Percentiles rank a stretch among this genome's conserved stretches.
These are phyloP conservation scores for Penicillium cosmopolitanum DNA, from an alignment of 495 filamentous ascomycete genomes.

Conservation along the genomic window DNA sequence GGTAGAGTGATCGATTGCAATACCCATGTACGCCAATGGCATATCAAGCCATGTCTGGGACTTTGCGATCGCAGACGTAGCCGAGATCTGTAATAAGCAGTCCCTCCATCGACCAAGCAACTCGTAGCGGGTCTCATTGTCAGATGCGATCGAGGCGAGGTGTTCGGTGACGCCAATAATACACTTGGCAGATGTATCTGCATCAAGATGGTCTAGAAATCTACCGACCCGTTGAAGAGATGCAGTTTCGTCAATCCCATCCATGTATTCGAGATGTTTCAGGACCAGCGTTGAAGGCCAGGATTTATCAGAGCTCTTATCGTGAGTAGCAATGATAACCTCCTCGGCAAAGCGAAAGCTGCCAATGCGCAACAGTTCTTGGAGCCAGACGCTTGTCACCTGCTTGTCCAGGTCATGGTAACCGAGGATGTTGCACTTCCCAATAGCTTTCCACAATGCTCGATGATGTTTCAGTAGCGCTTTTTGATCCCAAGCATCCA, in stretches of 20 bases:
- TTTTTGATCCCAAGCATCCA: slow-evolving; percentile 20
- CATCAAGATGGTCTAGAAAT: slow-evolving; percentile 29
- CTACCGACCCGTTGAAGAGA: slow-evolving; percentile 14
- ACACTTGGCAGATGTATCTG: slow-evolving; percentile 29
- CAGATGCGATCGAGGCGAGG: slow-evolving; percentile 22
- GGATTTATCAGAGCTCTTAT: slow-evolving; percentile 10
- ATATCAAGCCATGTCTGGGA: slow-evolving; percentile 36
- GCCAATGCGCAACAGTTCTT: slow-evolving; percentile 23
- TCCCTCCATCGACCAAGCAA: slow-evolving; percentile 38
- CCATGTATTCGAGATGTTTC: slow-evolving; percentile 27
- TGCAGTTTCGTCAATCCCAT: slow-evolving; percentile 6
- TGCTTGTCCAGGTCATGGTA: slow-evolving; percentile 36
- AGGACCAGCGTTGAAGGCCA: slow-evolving; percentile 38
- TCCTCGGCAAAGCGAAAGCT: slow-evolving; percentile 36
- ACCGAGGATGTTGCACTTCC: slow-evolving; percentile 40
- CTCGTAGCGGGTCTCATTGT: slow-evolving; percentile 13
- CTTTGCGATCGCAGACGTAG: slow-evolving; percentile 25
- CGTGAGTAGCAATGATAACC: slow-evolving; percentile 36
- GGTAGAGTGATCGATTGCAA: background rate
- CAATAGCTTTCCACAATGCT: slow-evolving; percentile 47
- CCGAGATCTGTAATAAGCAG: slow-evolving; percentile 29
- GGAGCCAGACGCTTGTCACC: slow-evolving; percentile 39
- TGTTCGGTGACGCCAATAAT: slow-evolving; percentile 42
- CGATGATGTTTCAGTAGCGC: slow-evolving; percentile 28
- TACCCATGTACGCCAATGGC: slow-evolving; percentile 9